Evolutionary conservation across 129 eudicot species (phyloP).

Genomic region (Mikania micrantha): DNA sequence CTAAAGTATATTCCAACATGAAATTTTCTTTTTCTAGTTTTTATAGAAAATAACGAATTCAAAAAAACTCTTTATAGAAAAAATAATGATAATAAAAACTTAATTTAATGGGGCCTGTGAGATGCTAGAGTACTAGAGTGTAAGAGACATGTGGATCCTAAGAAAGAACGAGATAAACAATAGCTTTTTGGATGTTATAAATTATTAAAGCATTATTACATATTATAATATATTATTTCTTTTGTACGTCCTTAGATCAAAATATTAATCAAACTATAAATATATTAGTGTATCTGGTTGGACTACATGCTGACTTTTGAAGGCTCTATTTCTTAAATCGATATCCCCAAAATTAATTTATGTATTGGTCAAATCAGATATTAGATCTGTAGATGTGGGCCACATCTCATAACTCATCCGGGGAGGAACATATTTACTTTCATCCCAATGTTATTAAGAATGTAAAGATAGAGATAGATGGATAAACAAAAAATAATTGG

Average conservation of each 20-base stretch:
- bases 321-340: slow-evolving; percentile 1
- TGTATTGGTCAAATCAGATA: not conserved
- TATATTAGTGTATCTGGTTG: slow-evolving; percentile 22
- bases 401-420: not conserved
- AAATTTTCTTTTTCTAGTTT: no score
- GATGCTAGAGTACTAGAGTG: not conserved
- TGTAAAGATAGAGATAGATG: no score
- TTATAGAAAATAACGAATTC: no score
- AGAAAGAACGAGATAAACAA: slow-evolving; percentile 14
- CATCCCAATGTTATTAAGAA: no score
- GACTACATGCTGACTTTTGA: slow-evolving; percentile 25
- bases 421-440: no score
- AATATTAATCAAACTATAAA: not conserved
- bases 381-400: slow-evolving; percentile 2
- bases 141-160: slow-evolving; percentile 9
- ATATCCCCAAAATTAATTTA: not conserved
- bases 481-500: no score
- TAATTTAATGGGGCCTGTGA: not conserved
- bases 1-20: no score
- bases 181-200: slow-evolving; percentile 11
- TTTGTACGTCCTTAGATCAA: not conserved
- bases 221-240: not conserved
- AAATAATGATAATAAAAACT: no score
- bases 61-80: no score
- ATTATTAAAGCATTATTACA: slow-evolving; percentile 3